Base-by-base conservation (phyloP, 73 alveolate species). In the Paramecium pentaurelia region DNA sequence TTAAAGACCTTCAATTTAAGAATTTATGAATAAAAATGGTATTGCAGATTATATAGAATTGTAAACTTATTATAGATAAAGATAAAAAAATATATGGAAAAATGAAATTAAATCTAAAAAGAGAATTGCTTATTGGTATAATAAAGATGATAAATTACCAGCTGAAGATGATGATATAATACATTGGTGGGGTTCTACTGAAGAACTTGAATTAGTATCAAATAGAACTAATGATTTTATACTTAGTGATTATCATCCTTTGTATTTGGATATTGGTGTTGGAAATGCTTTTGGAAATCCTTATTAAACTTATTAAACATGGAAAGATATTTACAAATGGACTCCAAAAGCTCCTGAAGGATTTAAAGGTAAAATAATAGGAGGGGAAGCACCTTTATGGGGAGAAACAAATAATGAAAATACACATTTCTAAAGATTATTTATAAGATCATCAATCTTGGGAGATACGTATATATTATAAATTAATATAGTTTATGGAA, bases 181-280 rank as follows among this genome's bases (percentile, higher is more conserved):
- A 44, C 84, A 89, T 38, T 89, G 94, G 94, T 89, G 94, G 94
- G 94, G 94, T 14, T 45, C 84, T 2, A 89, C 94, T 42, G 38
- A 38, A 3, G 92, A 89, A 71, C 58, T 89, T 10, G 30, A 38
- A 38, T 36, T 45, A 27, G 75, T 89, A 14, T 22, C 68, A 73
- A 71, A 68, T 71, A 44, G 80, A 47, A 77, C 54, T n/a, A 89
- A 89, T 34, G 75, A 71, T 27, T 42, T 89, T 32, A 89, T 89
- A 22, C 88, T 89, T 25, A 45, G 86, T 71, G 77, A 64, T 54
- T 71, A 89, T 32, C 68, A 71, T 71, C 71, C 86, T 22, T 38
- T 83, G 5, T 89, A 89, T 71, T 27, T 89, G 4, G 94, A 89
- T 34, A 49, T 54, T 45, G 94, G 94, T 32, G 91, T 71, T 27